Evolutionary conservation across 2,329 filamentous ascomycete genomes (phyloP).

Genomic region (Stenocarpella maydis): DNA sequence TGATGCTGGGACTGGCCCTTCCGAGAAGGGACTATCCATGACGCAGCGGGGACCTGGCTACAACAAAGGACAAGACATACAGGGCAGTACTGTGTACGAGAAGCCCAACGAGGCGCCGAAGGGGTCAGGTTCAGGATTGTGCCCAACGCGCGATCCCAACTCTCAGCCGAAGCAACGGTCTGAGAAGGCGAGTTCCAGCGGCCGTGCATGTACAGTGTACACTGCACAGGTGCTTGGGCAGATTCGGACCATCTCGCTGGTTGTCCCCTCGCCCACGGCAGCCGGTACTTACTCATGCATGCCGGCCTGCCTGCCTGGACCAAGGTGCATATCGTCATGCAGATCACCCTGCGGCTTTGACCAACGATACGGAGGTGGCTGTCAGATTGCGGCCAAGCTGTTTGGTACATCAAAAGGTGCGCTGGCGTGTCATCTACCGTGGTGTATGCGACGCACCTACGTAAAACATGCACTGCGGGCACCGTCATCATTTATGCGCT

Average conservation of each 20-base stretch:
- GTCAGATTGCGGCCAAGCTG: background rate
- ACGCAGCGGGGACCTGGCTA: conserved; percentile 23
- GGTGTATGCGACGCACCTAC: background rate
- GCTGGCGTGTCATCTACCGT: background rate
- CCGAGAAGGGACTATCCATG: conserved; percentile 34
- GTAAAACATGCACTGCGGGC: background rate
- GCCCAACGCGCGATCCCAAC: conserved; percentile 17
- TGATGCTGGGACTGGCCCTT: conserved; percentile 14
- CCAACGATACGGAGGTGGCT: background rate
- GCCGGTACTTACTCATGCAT: conserved; percentile 12
- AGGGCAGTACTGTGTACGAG: background rate
- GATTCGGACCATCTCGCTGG: background rate
- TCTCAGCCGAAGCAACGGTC: conserved; percentile 23
- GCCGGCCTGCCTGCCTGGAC: conserved; percentile 19
- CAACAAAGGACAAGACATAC: background rate
- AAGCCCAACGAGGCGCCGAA: background rate
- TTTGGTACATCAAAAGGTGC: background rate
- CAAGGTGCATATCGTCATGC: conserved; percentile 25
- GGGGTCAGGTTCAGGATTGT: background rate
- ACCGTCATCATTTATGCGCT: conserved; percentile 14
- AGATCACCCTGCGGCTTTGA: conserved; percentile 28
- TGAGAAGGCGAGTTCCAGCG: background rate
- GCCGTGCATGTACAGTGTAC: conserved; percentile 17
- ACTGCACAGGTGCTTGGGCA: background rate
- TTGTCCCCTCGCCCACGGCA: background rate